phyloP scores from a whole-genome alignment of 2,329 filamentous ascomycete species.

The Helminthosporium solani region DNA sequence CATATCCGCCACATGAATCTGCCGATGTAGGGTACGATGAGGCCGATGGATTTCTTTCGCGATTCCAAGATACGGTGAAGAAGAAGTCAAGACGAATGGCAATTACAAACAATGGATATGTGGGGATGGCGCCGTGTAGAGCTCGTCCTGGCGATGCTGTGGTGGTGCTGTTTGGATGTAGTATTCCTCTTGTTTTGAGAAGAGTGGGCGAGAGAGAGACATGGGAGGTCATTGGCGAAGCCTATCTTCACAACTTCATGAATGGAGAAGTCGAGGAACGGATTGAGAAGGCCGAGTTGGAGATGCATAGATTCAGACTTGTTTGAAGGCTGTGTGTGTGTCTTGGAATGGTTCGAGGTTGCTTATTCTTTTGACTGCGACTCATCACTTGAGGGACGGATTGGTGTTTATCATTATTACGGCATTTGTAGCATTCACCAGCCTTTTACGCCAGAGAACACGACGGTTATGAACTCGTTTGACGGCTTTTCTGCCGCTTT shows the following conservation, averaged over 20 bases:
- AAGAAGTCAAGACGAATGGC: constrained; percentile 35
- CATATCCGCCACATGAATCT: constrained; percentile 8
- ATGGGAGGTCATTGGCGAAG: constrained; percentile 33
- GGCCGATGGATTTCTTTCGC: constrained; percentile 26
- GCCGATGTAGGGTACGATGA: constrained; percentile 14
- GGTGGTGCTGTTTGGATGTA: constrained; percentile 38
- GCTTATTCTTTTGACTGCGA: no score
- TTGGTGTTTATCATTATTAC: no score
- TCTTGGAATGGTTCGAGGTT: no score
- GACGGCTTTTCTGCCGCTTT: no score
- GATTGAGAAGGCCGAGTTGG: constrained; percentile 15
- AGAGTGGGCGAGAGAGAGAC: constrained; percentile 11
- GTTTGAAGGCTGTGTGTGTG: constrained; percentile 6
- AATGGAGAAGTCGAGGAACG: constrained; percentile 23
- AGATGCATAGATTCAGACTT: constrained; percentile 13
- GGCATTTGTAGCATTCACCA: no score
- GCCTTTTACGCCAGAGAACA: no score
- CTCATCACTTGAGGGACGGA: no score
- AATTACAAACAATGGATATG: constrained; percentile 15
- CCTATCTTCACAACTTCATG: constrained; percentile 31
- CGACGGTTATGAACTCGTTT: no score
- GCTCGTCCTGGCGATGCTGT: constrained; percentile 30
- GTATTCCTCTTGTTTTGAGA: constrained; percentile 38
- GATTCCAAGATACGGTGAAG: constrained; percentile 30
- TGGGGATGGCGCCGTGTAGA: constrained; percentile 34